phyloP scores from a whole-genome alignment of 495 filamentous ascomycete species.

The Terfezia boudieri region DNA sequence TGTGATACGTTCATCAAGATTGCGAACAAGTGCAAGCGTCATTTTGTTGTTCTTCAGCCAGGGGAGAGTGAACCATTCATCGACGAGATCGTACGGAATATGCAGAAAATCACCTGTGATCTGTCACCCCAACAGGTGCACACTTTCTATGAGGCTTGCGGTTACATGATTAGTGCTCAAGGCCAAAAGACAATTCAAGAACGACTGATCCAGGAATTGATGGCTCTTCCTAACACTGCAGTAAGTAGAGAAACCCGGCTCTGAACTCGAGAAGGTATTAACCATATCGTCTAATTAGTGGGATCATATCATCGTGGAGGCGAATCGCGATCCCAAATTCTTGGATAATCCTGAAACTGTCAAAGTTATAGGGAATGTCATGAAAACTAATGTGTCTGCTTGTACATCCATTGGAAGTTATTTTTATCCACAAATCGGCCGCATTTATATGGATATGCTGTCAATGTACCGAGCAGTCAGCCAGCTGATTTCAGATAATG shows the following conservation, averaged over 20 bases:
- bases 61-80: slow-evolving; percentile 93
- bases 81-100: slow-evolving; percentile 88
- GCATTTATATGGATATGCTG: slow-evolving; percentile 96
- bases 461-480: slow-evolving; percentile 97
- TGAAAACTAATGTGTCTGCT: slow-evolving; percentile 98
- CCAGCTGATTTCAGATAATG: slow-evolving; percentile 76
- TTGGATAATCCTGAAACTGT: slow-evolving; percentile 84
- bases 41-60: slow-evolving; percentile 90
- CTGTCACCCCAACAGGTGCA: slow-evolving; percentile 91
- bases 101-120: slow-evolving; percentile 86
- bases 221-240: slow-evolving; percentile 76
- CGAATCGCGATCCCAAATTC: slow-evolving; percentile 56
- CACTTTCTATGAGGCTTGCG: slow-evolving; percentile 97
- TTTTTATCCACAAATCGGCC: slow-evolving; percentile 97
- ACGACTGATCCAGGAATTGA: slow-evolving; percentile 71
- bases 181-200: slow-evolving; percentile 83
- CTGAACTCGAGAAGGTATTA: slow-evolving; percentile 2
- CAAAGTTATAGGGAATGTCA: slow-evolving; percentile 96
- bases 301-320: slow-evolving; percentile 75
- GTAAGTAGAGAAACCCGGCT: slow-evolving; percentile 17
- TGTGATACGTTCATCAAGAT: slow-evolving; percentile 99
- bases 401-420: slow-evolving; percentile 89
- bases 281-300: slow-evolving; percentile 26
- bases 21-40: slow-evolving; percentile 86
- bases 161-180: slow-evolving; percentile 97